phyloP scores from a whole-genome alignment of 306 rosid species.

The Citrullus amarus region DNA sequence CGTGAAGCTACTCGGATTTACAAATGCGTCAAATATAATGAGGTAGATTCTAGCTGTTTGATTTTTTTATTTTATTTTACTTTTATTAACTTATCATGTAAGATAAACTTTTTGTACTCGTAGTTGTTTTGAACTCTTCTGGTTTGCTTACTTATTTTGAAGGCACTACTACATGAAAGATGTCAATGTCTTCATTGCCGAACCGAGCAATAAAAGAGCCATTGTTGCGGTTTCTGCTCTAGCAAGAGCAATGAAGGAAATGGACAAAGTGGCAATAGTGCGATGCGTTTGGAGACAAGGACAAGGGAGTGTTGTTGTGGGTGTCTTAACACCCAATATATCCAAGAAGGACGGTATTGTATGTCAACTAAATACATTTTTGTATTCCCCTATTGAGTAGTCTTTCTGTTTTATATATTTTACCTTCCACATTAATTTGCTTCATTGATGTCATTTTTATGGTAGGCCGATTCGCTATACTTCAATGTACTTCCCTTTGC shows the following conservation, averaged over 20 bases:
- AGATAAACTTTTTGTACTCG: not conserved
- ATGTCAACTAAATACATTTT: slow-evolving; percentile 18
- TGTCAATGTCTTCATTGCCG: slow-evolving; percentile 58
- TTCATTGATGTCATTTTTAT: slow-evolving; percentile 13
- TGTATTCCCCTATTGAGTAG: not conserved
- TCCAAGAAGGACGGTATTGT: slow-evolving; percentile 55
- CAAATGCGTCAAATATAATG: slow-evolving; percentile 51
- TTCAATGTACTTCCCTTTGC: slow-evolving; percentile 76
- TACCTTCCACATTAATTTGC: slow-evolving; percentile 9
- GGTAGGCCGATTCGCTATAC: slow-evolving; percentile 84
- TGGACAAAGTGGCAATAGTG: slow-evolving; percentile 68
- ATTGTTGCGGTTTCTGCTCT: slow-evolving; percentile 67
- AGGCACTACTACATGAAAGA: slow-evolving; percentile 89
- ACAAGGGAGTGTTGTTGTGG: slow-evolving; percentile 52
- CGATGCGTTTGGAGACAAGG: slow-evolving; percentile 94
- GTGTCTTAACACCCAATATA: slow-evolving; percentile 71
- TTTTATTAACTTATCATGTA: not conserved
- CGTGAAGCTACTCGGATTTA: slow-evolving; percentile 82
- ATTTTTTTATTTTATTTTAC: not conserved
- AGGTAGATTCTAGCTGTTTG: slow-evolving; percentile 32
- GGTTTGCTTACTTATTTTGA: slow-evolving; percentile 9
- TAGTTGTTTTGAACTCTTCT: slow-evolving; percentile 13
- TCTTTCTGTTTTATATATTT: not conserved
- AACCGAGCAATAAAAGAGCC: slow-evolving; percentile 53
- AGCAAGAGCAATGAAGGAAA: slow-evolving; percentile 85